Evolutionary conservation across 169 alveolate species (phyloP).

Genomic region (Besnoitia besnoiti): DNA sequence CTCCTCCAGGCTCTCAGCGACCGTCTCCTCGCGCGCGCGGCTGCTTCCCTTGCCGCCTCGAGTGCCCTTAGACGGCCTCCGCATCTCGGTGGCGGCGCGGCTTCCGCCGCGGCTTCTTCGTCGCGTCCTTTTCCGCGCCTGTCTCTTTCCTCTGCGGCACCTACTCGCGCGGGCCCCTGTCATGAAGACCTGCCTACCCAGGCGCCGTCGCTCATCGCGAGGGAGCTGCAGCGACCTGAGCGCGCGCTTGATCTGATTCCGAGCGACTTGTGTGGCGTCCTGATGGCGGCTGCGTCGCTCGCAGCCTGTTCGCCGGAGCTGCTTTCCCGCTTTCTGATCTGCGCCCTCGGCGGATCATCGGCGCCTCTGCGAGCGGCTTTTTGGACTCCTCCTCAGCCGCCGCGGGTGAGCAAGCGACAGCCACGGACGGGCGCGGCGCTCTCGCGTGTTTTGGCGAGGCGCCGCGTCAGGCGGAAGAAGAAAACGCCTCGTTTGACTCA

Average conservation of each 20-base stretch:
- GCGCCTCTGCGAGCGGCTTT: no score
- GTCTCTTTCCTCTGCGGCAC: not conserved
- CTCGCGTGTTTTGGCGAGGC: no score
- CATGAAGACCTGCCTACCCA: not conserved
- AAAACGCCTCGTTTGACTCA: no score
- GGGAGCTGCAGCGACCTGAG: not conserved
- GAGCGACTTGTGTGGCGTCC: not conserved
- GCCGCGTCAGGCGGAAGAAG: no score
- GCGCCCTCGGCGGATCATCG: not conserved
- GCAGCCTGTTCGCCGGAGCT: not conserved
- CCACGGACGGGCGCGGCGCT: no score
- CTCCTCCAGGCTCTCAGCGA: not conserved
- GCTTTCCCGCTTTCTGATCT: not conserved
- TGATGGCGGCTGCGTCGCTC: not conserved
- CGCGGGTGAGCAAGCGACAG: no score
- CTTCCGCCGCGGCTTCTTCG: not conserved
- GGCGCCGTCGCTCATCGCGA: no score
- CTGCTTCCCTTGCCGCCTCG: not conserved
- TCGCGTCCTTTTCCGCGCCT: not conserved
- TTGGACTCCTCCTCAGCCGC: no score
- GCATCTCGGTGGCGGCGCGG: not conserved
- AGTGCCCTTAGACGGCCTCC: not conserved
- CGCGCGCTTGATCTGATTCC: not conserved
- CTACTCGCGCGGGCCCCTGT: no score
- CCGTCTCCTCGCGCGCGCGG: not conserved